Evolutionary conservation across 2,329 filamentous ascomycete genomes (phyloP).

Genomic region (Zymoseptoria crescenta): DNA sequence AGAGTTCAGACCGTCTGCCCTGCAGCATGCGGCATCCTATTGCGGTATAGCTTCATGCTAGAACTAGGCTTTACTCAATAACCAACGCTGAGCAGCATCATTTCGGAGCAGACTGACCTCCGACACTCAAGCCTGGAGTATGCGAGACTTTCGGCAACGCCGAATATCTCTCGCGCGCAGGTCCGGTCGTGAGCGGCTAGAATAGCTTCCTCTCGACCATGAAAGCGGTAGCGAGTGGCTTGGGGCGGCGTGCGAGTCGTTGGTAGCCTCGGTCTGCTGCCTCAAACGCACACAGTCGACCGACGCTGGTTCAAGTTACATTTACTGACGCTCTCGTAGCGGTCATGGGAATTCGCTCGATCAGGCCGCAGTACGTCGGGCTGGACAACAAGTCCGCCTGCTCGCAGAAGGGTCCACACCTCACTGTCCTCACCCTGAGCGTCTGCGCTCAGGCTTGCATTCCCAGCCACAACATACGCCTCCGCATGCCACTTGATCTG

Average conservation of each 20-base stretch:
- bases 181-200: not conserved
- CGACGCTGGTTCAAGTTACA: too few species aligned
- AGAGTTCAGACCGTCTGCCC: not conserved
- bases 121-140: not conserved
- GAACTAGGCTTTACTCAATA: not conserved
- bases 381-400: too few species aligned
- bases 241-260: not conserved
- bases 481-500: not conserved
- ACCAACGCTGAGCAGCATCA: not conserved
- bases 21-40: not conserved
- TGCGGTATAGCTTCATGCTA: not conserved
- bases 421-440: too few species aligned
- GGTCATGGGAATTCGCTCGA: too few species aligned
- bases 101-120: too few species aligned
- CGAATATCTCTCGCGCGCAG: not conserved
- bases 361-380: too few species aligned
- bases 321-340: too few species aligned
- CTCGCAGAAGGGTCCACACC: too few species aligned
- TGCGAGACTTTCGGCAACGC: not conserved
- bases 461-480: not conserved
- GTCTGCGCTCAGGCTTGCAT: not conserved
- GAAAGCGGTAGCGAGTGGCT: not conserved
- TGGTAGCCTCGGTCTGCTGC: not conserved
- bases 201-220: not conserved
- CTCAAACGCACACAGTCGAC: not conserved